Conservation (phyloP, 2,329 filamentous ascomycete genomes). For the Penicillium sp. region DNA sequence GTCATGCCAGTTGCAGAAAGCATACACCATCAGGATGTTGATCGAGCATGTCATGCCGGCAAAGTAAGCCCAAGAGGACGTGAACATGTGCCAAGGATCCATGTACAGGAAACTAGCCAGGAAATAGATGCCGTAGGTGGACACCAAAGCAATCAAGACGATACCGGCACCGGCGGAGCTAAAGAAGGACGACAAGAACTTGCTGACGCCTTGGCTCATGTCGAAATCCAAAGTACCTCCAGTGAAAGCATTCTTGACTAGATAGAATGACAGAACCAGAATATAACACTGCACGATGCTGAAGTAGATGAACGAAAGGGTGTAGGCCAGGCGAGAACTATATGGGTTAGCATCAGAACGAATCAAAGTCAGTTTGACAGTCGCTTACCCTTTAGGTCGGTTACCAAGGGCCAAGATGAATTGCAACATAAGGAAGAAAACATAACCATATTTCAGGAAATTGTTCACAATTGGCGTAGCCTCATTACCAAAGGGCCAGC, state of each 20-base stretch:
- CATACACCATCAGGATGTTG: slow-evolving; percentile 98
- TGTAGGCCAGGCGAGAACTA: slow-evolving; percentile 75
- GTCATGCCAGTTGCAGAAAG: slow-evolving; percentile 99
- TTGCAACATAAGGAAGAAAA: slow-evolving; percentile 87
- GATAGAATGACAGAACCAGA: slow-evolving; percentile 80
- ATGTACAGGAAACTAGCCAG: slow-evolving; percentile 95
- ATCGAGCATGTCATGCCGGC: slow-evolving; percentile 93
- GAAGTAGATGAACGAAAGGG: slow-evolving; percentile 85
- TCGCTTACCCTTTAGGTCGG: slow-evolving; percentile 77
- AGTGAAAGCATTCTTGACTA: slow-evolving; percentile 80
- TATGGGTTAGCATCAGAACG: neutral
- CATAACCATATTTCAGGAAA: slow-evolving; percentile 84
- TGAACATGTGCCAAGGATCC: slow-evolving; percentile 99
- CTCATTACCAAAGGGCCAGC: slow-evolving; percentile 32
- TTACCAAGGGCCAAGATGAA: slow-evolving; percentile 96
- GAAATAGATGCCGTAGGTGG: slow-evolving; percentile 95
- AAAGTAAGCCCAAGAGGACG: slow-evolving; percentile 90
- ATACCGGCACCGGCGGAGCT: slow-evolving; percentile 76
- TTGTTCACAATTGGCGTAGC: slow-evolving; percentile 80
- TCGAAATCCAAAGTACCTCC: slow-evolving; percentile 61
- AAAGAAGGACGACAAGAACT: slow-evolving; percentile 81
- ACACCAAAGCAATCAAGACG: slow-evolving; percentile 85
- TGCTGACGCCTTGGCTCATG: slow-evolving; percentile 60
- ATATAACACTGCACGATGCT: slow-evolving; percentile 85
- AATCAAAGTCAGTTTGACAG: neutral